These are phyloP conservation scores for Vishniacozyma victoriae DNA, from an alignment of 768 basidiomycete genomes.

Conservation along the genomic window DNA sequence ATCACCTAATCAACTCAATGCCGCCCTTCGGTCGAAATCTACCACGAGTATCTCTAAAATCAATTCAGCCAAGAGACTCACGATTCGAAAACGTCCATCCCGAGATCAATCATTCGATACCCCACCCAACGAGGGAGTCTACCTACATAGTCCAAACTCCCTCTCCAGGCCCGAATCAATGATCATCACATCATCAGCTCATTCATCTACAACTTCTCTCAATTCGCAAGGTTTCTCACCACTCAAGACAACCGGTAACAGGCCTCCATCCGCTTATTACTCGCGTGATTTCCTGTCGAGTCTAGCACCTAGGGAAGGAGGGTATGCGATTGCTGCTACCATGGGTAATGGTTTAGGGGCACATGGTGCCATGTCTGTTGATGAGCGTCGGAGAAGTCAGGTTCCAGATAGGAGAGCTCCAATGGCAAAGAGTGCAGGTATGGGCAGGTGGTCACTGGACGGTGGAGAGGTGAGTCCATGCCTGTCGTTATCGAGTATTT, in stretches of 20 bases:
- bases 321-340: slow-evolving; percentile 44
- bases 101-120: too few species aligned
- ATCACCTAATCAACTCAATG: slow-evolving; percentile 6
- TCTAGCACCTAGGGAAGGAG: slow-evolving; percentile 43
- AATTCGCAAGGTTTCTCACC: slow-evolving; percentile 12
- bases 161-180: not conserved
- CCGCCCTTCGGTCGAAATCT: slow-evolving; percentile 24
- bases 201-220: slow-evolving; percentile 31
- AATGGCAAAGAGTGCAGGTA: slow-evolving; percentile 30
- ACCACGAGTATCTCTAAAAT: slow-evolving; percentile 20
- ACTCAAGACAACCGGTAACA: slow-evolving; percentile 8
- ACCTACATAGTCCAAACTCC: too few species aligned
- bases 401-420: slow-evolving; percentile 23
- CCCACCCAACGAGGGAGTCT: too few species aligned
- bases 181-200: slow-evolving; percentile 23
- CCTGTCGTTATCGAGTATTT: not conserved
- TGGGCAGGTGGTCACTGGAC: slow-evolving; percentile 40
- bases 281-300: slow-evolving; percentile 43
- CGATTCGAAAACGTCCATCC: not conserved
- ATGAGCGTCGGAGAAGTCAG: slow-evolving; percentile 19
- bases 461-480: slow-evolving; percentile 36
- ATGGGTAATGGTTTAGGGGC: slow-evolving; percentile 27
- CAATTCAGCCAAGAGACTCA: not conserved
- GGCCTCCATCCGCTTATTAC: slow-evolving; percentile 38
- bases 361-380: slow-evolving; percentile 21